Conservation (phyloP, 208 protist genomes). For the Acanthamoeba quina region DNA sequence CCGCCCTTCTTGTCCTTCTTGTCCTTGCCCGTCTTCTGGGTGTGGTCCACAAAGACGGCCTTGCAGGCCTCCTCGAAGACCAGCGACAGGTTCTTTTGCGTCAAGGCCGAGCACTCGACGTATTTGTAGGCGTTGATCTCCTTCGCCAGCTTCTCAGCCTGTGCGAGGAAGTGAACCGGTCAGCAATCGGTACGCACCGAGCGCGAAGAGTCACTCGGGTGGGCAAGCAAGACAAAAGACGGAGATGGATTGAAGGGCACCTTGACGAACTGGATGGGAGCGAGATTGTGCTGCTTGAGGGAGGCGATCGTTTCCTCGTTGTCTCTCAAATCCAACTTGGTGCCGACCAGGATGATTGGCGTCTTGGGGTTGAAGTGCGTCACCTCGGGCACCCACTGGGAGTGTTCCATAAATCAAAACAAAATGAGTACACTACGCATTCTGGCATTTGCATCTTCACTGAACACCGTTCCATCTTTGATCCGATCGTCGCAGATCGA, state of each 20-base stretch:
- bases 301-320: slow-evolving; percentile 72
- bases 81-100: slow-evolving; percentile 90
- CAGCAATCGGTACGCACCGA: slow-evolving; percentile 2
- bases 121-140: slow-evolving; percentile 92
- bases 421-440: background rate
- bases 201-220: slow-evolving; percentile 4
- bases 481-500: background rate
- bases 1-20: slow-evolving; percentile 75
- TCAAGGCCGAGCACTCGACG: slow-evolving; percentile 94
- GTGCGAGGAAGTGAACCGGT: slow-evolving; percentile 58
- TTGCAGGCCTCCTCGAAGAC: slow-evolving; percentile 91
- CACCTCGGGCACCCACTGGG: slow-evolving; percentile 82
- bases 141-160: slow-evolving; percentile 82
- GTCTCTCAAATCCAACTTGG: slow-evolving; percentile 80
- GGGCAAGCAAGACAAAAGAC: background rate
- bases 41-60: slow-evolving; percentile 55
- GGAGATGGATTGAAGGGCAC: slow-evolving; percentile 46
- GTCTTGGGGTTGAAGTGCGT: slow-evolving; percentile 71
- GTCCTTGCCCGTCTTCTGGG: slow-evolving; percentile 66
- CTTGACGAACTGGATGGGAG: slow-evolving; percentile 75
- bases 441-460: background rate
- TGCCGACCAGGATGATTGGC: slow-evolving; percentile 84
- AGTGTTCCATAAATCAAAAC: background rate
- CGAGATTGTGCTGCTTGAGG: slow-evolving; percentile 67
- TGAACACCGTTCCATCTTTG: background rate